Conservation (phyloP, 106 monocot genomes). For the Hemerocallis citrina region DNA sequence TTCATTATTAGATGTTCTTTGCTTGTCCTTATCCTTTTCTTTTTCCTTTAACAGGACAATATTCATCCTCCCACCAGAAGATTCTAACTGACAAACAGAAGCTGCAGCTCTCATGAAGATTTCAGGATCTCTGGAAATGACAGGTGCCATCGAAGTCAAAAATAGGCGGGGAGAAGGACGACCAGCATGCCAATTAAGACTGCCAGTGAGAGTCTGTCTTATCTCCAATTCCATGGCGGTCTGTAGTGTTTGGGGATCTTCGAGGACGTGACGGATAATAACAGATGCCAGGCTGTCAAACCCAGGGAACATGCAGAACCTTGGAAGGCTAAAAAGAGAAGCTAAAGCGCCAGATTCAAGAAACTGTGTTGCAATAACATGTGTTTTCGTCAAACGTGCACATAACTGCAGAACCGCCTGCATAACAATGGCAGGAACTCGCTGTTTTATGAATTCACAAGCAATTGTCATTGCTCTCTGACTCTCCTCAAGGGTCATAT, state of each 20-base stretch:
- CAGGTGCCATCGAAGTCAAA: slow-evolving; percentile 64
- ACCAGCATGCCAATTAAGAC: slow-evolving; percentile 33
- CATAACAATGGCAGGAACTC: slow-evolving; percentile 48
- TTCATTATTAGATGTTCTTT: slow-evolving; percentile 25
- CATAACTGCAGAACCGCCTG: slow-evolving; percentile 62
- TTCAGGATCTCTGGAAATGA: slow-evolving; percentile 61
- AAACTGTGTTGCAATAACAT: slow-evolving; percentile 49
- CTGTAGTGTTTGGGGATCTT: slow-evolving; percentile 81
- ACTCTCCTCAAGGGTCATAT: slow-evolving; percentile 49
- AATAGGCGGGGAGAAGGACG: slow-evolving; percentile 40
- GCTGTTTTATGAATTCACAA: slow-evolving; percentile 54
- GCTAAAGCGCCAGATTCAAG: slow-evolving; percentile 51
- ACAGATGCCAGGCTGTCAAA: slow-evolving; percentile 70
- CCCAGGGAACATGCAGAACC: slow-evolving; percentile 50
- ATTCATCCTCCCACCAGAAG: slow-evolving; percentile 49
- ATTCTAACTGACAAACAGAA: slow-evolving; percentile 61
- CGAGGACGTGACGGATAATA: slow-evolving; percentile 65
- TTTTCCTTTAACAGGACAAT: slow-evolving; percentile 44
- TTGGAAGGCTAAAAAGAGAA: slow-evolving; percentile 55
- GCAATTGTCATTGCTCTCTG: slow-evolving; percentile 33
- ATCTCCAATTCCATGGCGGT: slow-evolving; percentile 83
- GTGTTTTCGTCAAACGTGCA: slow-evolving; percentile 64
- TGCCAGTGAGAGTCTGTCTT: slow-evolving; percentile 39
- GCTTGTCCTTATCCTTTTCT: slow-evolving; percentile 50
- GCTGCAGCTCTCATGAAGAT: slow-evolving; percentile 65